Evolutionary conservation across 441 rosid genomes (phyloP).

Genomic region (Mallotus repandus): DNA sequence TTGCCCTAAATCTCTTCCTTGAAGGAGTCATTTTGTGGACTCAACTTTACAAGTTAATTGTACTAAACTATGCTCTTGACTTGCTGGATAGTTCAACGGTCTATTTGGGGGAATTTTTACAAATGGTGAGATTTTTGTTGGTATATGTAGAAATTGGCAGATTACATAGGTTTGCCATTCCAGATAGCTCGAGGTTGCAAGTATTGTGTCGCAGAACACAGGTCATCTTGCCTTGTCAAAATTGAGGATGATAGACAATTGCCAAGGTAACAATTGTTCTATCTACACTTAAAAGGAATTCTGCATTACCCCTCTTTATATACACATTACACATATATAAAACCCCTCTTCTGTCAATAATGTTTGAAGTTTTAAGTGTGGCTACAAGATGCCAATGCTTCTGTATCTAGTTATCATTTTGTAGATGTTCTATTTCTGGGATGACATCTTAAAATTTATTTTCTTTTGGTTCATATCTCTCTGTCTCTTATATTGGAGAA

Average conservation of each 20-base stretch:
- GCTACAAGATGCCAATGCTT: neutral
- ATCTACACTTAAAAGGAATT: neutral
- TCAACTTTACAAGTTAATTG: neutral
- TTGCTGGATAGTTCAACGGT: neutral
- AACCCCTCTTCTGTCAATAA: neutral
- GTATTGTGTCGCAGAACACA: conserved; percentile 77
- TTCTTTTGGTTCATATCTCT: neutral
- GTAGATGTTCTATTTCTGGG: neutral
- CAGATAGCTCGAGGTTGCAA: conserved; percentile 95
- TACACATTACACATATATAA: too few species aligned
- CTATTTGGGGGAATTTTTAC: neutral
- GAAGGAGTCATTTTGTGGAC: too few species aligned
- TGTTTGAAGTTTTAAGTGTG: neutral
- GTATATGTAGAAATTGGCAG: conserved; percentile 85
- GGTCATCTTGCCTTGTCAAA: conserved; percentile 91
- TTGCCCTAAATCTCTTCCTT: neutral
- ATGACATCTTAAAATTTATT: neutral
- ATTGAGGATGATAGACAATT: conserved; percentile 70
- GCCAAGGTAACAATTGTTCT: conserved; percentile 44
- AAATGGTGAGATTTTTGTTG: conserved; percentile 17
- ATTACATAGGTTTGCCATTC: conserved; percentile 88
- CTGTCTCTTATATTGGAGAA: neutral
- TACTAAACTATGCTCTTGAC: neutral
- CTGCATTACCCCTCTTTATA: neutral
- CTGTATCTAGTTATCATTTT: neutral